phyloP scores from a whole-genome alignment of 164 flowering plant species.

The Kingdonia uniflora region DNA sequence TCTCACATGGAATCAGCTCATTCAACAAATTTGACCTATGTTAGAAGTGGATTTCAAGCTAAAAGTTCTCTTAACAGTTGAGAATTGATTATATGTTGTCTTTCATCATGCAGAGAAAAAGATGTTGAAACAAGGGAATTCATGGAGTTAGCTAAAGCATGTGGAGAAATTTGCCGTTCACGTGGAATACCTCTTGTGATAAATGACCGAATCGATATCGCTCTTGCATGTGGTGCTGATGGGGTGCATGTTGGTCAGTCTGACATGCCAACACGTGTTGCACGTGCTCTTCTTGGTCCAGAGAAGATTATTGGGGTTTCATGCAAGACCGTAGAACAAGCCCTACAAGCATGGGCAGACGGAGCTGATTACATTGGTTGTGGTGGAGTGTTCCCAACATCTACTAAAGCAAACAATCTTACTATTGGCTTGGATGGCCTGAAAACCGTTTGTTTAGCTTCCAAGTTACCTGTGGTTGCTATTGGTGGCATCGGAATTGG shows the following conservation, averaged over 20 bases:
- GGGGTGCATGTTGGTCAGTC: conserved; percentile 96
- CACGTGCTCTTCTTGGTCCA: conserved; percentile 74
- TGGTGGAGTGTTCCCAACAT: conserved; percentile 81
- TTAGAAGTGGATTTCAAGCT: too few species aligned
- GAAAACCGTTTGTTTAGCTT: conserved; percentile 49
- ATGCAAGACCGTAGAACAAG: conserved; percentile 86
- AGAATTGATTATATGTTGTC: neutral
- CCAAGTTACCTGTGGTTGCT: conserved; percentile 87
- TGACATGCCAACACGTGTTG: conserved; percentile 50
- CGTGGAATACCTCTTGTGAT: conserved; percentile 64
- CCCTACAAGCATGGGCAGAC: conserved; percentile 65
- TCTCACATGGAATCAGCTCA: too few species aligned
- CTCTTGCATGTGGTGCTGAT: conserved; percentile 91
- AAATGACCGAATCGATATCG: conserved; percentile 80
- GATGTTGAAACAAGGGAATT: conserved; percentile 63
- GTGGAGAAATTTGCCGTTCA: conserved; percentile 49
- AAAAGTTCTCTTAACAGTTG: too few species aligned
- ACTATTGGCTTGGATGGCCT: conserved; percentile 78
- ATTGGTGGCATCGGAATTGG: conserved; percentile 78
- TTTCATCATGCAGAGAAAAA: conserved; percentile 56
- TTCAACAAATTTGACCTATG: too few species aligned
- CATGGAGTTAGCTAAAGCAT: conserved; percentile 54
- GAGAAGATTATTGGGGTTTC: conserved; percentile 88
- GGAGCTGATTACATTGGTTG: conserved; percentile 96
- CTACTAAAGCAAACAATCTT: conserved; percentile 66